These are phyloP conservation scores for Phytophthora nicotianae DNA, from an alignment of 352 stramenopile species.

Conservation along the genomic window DNA sequence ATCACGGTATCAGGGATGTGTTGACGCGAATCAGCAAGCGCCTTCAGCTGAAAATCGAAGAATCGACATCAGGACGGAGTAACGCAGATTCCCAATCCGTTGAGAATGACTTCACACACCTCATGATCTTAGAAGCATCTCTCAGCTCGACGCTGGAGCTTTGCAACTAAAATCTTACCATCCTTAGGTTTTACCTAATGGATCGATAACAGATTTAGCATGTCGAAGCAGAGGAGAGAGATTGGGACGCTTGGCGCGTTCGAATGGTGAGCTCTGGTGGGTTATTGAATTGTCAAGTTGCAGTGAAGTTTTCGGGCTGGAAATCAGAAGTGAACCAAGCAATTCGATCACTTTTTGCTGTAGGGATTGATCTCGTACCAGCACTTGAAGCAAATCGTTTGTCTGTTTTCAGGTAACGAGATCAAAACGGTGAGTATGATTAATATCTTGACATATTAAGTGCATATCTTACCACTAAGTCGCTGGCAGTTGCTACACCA, in stretches of 20 bases:
- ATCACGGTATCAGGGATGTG: constrained; percentile 14
- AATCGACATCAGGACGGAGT: constrained; percentile 14
- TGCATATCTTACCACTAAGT: constrained; percentile 37
- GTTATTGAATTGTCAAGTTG: background rate
- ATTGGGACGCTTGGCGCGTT: constrained; percentile 5
- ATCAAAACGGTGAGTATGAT: constrained; percentile 8
- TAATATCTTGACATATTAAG: background rate
- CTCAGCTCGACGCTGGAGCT: constrained; percentile 43
- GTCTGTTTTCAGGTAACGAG: constrained; percentile 14
- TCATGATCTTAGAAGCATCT: constrained; percentile 59
- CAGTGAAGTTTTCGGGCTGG: background rate
- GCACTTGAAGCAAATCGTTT: constrained; percentile 8
- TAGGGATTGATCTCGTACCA: constrained; percentile 28
- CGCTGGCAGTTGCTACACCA: constrained; percentile 22
- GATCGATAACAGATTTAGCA: constrained; percentile 10
- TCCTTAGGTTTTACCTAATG: background rate
- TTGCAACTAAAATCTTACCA: constrained; percentile 17
- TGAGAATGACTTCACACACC: constrained; percentile 31
- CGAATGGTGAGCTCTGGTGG: background rate
- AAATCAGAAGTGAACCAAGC: constrained; percentile 14
- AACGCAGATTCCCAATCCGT: constrained; percentile 3
- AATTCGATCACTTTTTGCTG: constrained; percentile 37
- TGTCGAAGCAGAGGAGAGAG: constrained; percentile 35
- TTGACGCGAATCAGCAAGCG: constrained; percentile 38
- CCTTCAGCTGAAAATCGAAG: constrained; percentile 38